Conservation (phyloP, 106 monocot genomes). For the Acorus calamus region DNA sequence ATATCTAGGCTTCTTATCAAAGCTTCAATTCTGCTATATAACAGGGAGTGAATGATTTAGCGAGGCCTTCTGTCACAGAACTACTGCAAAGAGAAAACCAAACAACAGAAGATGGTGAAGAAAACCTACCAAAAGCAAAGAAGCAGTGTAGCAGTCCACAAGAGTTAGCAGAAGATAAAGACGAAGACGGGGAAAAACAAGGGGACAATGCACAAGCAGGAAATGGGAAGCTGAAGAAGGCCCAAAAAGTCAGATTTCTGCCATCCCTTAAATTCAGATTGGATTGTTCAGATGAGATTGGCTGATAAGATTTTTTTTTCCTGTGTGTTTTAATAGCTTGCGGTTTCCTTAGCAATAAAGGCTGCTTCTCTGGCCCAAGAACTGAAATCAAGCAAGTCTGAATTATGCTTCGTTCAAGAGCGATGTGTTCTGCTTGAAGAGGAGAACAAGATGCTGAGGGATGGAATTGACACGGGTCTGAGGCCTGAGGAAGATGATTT, state of each 20-base stretch:
- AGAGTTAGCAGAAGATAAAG: background rate
- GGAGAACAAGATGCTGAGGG: conserved; percentile 1
- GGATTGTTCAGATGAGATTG: background rate
- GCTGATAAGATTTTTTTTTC: background rate
- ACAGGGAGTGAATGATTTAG: conserved; percentile 48
- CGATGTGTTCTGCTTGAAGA: background rate
- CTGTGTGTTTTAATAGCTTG: conserved; percentile 40
- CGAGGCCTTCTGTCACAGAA: conserved; percentile 27
- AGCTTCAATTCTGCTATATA: background rate
- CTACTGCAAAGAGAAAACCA: conserved; percentile 17
- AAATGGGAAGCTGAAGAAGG: conserved; percentile 45
- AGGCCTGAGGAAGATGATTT: background rate
- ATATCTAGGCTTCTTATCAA: no score
- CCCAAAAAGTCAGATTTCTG: conserved; percentile 31
- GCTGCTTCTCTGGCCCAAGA: conserved; percentile 55
- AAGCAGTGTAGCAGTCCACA: conserved; percentile 17
- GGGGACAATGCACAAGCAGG: conserved; percentile 2
- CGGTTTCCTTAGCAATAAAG: conserved; percentile 61
- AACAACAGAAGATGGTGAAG: conserved; percentile 17
- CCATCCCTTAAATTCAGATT: background rate
- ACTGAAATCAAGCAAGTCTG: background rate
- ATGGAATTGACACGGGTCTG: background rate
- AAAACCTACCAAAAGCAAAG: conserved; percentile 34
- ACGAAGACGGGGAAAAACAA: background rate
- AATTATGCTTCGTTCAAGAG: background rate